phyloP scores from a whole-genome alignment of 495 filamentous ascomycete species.

The Xylaria scruposa region DNA sequence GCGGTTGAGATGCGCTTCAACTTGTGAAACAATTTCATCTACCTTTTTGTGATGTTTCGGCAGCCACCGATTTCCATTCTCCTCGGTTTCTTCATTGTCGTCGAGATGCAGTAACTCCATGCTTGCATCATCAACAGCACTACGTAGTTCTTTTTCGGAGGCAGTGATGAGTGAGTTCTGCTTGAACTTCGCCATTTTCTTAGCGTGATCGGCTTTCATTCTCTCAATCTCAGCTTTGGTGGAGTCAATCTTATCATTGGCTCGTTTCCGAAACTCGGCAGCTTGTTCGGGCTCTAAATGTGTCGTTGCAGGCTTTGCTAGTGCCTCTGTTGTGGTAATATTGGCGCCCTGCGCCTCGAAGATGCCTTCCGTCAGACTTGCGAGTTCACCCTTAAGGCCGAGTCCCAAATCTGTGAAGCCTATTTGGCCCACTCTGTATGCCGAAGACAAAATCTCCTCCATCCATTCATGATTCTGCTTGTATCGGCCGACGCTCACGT shows the following conservation, averaged over 20 bases:
- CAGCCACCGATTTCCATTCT: conserved; percentile 45
- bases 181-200: conserved; percentile 74
- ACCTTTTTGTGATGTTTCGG: conserved; percentile 60
- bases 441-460: conserved; percentile 93
- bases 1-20: conserved; percentile 63
- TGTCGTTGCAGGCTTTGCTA: conserved; percentile 60
- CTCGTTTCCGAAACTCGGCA: conserved; percentile 78
- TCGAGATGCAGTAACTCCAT: conserved; percentile 70
- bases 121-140: conserved; percentile 61
- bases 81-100: conserved; percentile 63
- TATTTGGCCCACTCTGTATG: conserved; percentile 81
- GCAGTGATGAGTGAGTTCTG: conserved; percentile 67
- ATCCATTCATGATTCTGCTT: conserved; percentile 98
- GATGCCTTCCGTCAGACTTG: conserved; percentile 79
- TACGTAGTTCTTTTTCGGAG: conserved; percentile 68
- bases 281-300: conserved; percentile 71
- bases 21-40: conserved; percentile 65
- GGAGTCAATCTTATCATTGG: conserved; percentile 66
- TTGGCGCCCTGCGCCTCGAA: conserved; percentile 65
- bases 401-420: conserved; percentile 86
- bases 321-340: conserved; percentile 54
- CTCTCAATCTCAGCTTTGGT: conserved; percentile 80
- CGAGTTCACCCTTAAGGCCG: conserved; percentile 85
- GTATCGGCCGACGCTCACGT: conserved; percentile 83
- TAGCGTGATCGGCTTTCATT: conserved; percentile 79